A percentile compares a stretch with the other conserved stretches of the same genome.
Conservation (phyloP, 2,329 filamentous ascomycete species). For the Botrytis elliptica region DNA sequence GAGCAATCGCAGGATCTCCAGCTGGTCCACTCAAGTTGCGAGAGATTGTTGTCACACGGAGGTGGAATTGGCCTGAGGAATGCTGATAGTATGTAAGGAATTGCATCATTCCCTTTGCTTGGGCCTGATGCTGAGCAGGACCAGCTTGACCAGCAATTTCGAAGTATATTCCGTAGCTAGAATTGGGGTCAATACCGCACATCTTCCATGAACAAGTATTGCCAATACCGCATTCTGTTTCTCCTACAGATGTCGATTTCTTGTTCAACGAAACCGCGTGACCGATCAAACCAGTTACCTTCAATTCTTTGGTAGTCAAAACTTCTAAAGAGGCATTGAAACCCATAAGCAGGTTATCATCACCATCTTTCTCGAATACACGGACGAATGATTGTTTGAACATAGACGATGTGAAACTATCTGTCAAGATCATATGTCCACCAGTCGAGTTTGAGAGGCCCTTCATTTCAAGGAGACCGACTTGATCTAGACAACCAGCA, state of each 20-base stretch:
- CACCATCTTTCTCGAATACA: slow-evolving; percentile 93
- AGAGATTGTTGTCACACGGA: slow-evolving; percentile 91
- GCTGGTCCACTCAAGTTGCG: slow-evolving; percentile 89
- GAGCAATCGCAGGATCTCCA: slow-evolving; percentile 90
- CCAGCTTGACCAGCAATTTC: slow-evolving; percentile 95
- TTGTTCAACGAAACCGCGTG: slow-evolving; percentile 97
- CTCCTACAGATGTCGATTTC: slow-evolving; percentile 93
- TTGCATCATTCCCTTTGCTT: slow-evolving; percentile 94
- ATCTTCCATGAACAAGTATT: slow-evolving; percentile 99
- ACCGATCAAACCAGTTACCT: slow-evolving; percentile 95
- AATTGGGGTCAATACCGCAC: slow-evolving; percentile 92
- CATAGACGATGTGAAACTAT: slow-evolving; percentile 98
- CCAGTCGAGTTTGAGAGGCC: slow-evolving; percentile 93
- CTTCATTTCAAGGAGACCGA: slow-evolving; percentile 97
- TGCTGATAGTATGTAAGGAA: slow-evolving; percentile 99
- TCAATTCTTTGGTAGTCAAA: slow-evolving; percentile 94
- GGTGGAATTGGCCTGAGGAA: slow-evolving; percentile 91
- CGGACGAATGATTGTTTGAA: slow-evolving; percentile 98
- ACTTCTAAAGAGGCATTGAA: slow-evolving; percentile 97
- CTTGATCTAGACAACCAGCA: slow-evolving; percentile 94
- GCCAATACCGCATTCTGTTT: slow-evolving; percentile 96
- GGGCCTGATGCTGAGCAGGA: slow-evolving; percentile 76
- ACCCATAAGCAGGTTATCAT: slow-evolving; percentile 94
- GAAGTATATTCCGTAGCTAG: slow-evolving; percentile 96
- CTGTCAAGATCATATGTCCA: slow-evolving; percentile 96